Base-by-base conservation (phyloP, 2,329 filamentous ascomycete genomes). In the Trichoderma aggressivum region DNA sequence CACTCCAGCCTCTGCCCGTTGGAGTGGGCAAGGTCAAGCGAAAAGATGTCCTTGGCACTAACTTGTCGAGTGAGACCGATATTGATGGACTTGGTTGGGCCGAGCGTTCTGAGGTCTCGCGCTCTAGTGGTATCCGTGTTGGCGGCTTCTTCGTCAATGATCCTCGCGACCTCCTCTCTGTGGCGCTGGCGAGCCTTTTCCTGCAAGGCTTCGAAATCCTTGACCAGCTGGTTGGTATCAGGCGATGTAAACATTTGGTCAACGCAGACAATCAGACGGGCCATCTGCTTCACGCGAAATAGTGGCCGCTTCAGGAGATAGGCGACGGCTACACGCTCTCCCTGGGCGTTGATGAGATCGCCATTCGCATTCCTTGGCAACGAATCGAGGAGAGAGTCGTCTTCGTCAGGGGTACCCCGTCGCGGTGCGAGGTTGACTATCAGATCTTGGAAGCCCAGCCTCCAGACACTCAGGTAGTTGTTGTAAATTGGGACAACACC, bases 261-360 rank as follows among this genome's bases (percentile, higher is more conserved):
- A 65, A 91, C 86, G 73, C 89, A 87, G 80, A 92, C 93, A 76
- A 97, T 89, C 47, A 93, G 91, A 80, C 94, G 97, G 56, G 91
- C 86, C 73, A 99, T 88, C 80, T 94, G 93, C 80, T 97, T 98
- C 72, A 98, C 84, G 60, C 96, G 89, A 26, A 97, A 90, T 55
- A 99, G 82, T 1, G 96, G 96, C 68, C 95, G 86, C 82, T 97
- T 98, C 66, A 99, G 85, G 59, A 99, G 86, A 80, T 96, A 97
- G 8, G 94, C 94, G 61, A 99, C 96, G 79, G 98, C 96, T 10
- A 98, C 94, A 65, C 94, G 90, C 79, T 98, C 94, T 14, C 95
- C 96, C 73, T 95, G 87, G 39, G 89, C 88, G 74, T 94, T 89
- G 63, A 90, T 78, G 16, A 92, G 85, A 75, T 91, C 90, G 26